Conservation (phyloP, 2,329 filamentous ascomycete species). For the Fusarium oligoseptatum region DNA sequence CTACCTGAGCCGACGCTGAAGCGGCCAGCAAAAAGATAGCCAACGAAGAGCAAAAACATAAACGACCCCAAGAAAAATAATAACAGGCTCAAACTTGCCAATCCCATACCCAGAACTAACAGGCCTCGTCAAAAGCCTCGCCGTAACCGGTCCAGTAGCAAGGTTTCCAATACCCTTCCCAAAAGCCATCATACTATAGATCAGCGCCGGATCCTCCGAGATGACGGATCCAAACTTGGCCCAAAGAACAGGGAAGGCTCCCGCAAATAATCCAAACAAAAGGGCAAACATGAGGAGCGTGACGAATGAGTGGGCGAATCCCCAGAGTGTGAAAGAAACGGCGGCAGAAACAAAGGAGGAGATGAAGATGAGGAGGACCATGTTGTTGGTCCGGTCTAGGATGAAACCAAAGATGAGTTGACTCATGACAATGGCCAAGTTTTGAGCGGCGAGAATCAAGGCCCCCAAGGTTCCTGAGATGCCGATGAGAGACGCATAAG, state of each 20-base stretch:
- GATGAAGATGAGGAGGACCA: slow-evolving; percentile 56
- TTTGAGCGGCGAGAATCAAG: slow-evolving; percentile 63
- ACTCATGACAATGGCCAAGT: slow-evolving; percentile 61
- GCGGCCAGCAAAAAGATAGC: not conserved
- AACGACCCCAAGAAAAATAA: slow-evolving; percentile 33
- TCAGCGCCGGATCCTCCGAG: slow-evolving; percentile 45
- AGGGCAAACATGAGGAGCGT: slow-evolving; percentile 65
- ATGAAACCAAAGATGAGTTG: slow-evolving; percentile 60
- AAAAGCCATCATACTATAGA: slow-evolving; percentile 48
- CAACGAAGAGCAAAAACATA: slow-evolving; percentile 32
- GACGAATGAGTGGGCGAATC: slow-evolving; percentile 59
- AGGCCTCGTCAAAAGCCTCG: slow-evolving; percentile 30
- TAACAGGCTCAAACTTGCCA: slow-evolving; percentile 31
- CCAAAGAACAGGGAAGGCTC: slow-evolving; percentile 49
- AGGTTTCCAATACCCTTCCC: slow-evolving; percentile 49
- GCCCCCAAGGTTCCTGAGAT: slow-evolving; percentile 58
- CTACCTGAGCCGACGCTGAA: no score
- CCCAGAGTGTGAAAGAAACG: slow-evolving; percentile 67
- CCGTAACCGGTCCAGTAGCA: slow-evolving; percentile 44
- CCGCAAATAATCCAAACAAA: slow-evolving; percentile 70
- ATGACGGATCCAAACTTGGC: slow-evolving; percentile 46
- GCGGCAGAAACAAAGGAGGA: slow-evolving; percentile 63
- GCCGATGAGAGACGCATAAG: slow-evolving; percentile 59
- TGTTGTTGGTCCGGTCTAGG: slow-evolving; percentile 59
- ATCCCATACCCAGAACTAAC: slow-evolving; percentile 27